Percentiles rank a stretch among this genome's conserved stretches.
Evolutionary conservation across 305 asterid species (phyloP).

Genomic region (Ruellia speciosa): DNA sequence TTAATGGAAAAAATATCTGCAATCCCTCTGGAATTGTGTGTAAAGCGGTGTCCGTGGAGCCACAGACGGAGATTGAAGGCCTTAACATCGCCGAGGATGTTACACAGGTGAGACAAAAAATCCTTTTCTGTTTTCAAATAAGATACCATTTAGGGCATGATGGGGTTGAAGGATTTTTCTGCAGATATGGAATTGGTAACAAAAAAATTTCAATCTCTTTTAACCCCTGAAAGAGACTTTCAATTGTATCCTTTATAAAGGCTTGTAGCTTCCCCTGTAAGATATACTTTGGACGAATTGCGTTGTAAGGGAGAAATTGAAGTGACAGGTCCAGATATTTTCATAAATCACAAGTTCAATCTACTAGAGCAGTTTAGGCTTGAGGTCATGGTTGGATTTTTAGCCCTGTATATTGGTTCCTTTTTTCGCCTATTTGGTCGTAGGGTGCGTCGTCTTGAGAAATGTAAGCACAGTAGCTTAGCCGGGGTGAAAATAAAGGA

Average conservation of each 20-base stretch:
- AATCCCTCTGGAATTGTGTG: constrained; percentile 27
- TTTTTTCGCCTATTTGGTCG: too few relatives aligned
- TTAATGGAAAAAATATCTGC: constrained; percentile 12
- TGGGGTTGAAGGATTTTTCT: constrained; percentile 13
- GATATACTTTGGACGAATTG: too few relatives aligned
- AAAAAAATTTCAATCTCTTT: too few relatives aligned
- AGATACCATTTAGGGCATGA: constrained; percentile 2
- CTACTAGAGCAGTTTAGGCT: too few relatives aligned
- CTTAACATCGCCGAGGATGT: constrained; percentile 94
- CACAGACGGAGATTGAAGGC: constrained; percentile 60
- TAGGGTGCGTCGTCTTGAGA: too few relatives aligned
- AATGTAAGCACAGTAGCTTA: too few relatives aligned
- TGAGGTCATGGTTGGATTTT: too few relatives aligned
- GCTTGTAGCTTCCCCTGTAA: not conserved
- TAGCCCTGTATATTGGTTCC: too few relatives aligned
- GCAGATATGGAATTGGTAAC: constrained; percentile 3
- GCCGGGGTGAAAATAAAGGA: too few relatives aligned
- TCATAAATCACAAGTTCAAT: too few relatives aligned
- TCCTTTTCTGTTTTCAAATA: constrained; percentile 1
- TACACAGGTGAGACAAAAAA: constrained; percentile 61
- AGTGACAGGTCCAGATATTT: too few relatives aligned
- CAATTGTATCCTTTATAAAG: not conserved
- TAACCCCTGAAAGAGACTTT: not conserved
- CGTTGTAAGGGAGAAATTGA: too few relatives aligned
- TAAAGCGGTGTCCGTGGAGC: constrained; percentile 60